Percentiles rank a stretch among this genome's conserved stretches.
Evolutionary conservation across 306 rosid genomes (phyloP).

Genomic region (Prunus armeniaca): DNA sequence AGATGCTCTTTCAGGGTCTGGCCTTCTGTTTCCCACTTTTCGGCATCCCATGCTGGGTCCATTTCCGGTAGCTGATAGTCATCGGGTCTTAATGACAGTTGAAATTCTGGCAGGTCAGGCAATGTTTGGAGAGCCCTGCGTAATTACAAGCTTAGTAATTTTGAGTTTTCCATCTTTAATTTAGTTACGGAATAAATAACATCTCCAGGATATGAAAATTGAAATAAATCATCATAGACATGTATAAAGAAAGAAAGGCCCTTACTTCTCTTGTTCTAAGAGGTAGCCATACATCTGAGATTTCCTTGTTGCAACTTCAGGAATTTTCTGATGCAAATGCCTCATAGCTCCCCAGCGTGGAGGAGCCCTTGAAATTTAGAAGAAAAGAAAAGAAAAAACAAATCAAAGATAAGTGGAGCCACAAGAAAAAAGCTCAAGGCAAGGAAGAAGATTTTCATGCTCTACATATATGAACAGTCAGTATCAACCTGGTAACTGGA

Average conservation of each 20-base stretch:
- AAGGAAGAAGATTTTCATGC: not conserved
- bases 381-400: not conserved
- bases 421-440: not conserved
- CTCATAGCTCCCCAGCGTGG: slow-evolving; percentile 91
- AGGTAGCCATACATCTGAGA: slow-evolving; percentile 84
- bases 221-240: not conserved
- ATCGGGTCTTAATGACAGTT: slow-evolving; percentile 79
- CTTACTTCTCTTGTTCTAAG: slow-evolving; percentile 86
- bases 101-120: slow-evolving; percentile 92
- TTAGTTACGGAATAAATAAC: not conserved
- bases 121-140: slow-evolving; percentile 72
- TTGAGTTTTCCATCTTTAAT: not conserved
- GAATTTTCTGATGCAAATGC: slow-evolving; percentile 74
- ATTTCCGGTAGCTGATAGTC: slow-evolving; percentile 69
- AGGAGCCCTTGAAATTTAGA: slow-evolving; percentile 56
- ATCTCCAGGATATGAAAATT: not conserved
- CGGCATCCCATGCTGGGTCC: slow-evolving; percentile 68
- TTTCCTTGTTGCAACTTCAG: slow-evolving; percentile 87
- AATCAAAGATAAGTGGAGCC: not conserved
- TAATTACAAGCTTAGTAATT: not conserved
- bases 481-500: slow-evolving; percentile 80
- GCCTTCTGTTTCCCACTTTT: slow-evolving; percentile 52
- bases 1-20: slow-evolving; percentile 76
- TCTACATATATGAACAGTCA: not conserved
- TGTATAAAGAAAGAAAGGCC: not conserved